Evolutionary conservation across 768 basidiomycete species (phyloP), one percentile per base, ranked within the genome.

Genomic region (Boletus tylopilopsis): DNA sequence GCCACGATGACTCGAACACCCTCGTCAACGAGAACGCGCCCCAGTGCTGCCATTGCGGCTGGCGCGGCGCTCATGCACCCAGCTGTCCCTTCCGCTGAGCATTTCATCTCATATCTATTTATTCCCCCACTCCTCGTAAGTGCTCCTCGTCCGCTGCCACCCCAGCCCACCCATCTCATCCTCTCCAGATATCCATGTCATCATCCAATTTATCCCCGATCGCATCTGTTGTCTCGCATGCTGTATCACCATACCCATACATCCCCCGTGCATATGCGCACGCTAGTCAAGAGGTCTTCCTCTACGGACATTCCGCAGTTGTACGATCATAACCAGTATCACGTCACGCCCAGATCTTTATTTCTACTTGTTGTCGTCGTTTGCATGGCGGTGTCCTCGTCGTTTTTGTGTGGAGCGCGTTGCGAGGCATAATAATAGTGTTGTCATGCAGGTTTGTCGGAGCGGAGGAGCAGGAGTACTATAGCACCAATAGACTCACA

Each of bases 21-120:
- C 62, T 70, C 30, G 64, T 73, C 45, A 70, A 79, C 71, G 71
- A 75, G 59, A 80, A 76, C 71, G 73, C 79, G n/a, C 84, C 86
- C 51, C 84, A 86, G 65, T 88, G 86, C 71, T 86, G 84, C 74
- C 84, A 86, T 64, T 88, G 86, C 55, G 84, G 84, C 57, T 84
- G 75, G 74, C 81, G 85, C 58, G 84, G 84, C 33, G 62, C 71
- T 15, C 76, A 78, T 55, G 64, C 79, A 23, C 77, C 81, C 30
- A 74, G 71, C 61, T 87, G 85, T 73, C 83, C 83, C 36, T 84
- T 85, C 81, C 78, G 73, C 63, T 80, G 66, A 73, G 54, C 62
- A 63, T 48, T 5, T 40, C 39, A 34, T 51, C 22, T 56, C 56
- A 46, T 40, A 24, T 12, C 49, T 68, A 61, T 69, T 71, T 71